A percentile compares a stretch with the other conserved stretches of the same genome.
Conservation (phyloP, 1,139 yeast genomes). For the Candida tetrigidarum region DNA sequence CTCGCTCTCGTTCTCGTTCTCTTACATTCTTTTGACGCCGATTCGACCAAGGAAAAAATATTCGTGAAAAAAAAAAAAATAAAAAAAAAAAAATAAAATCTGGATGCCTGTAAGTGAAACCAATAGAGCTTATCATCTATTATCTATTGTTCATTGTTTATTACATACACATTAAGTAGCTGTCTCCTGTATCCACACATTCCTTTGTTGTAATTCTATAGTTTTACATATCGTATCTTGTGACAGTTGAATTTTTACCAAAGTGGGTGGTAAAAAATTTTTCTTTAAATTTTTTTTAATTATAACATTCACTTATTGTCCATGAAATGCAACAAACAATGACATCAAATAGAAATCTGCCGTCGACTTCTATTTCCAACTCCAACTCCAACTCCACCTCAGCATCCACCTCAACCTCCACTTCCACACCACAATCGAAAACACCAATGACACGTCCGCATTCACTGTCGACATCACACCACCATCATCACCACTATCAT, state of each 20-base stretch:
- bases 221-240: too few relatives aligned
- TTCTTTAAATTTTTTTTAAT: not conserved
- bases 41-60: not conserved
- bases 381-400: too few relatives aligned
- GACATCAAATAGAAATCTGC: slow-evolving; percentile 6
- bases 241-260: too few relatives aligned
- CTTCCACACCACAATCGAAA: slow-evolving; percentile 3
- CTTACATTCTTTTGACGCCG: not conserved
- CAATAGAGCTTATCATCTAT: too few relatives aligned
- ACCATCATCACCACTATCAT: slow-evolving; percentile 10
- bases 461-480: slow-evolving; percentile 6
- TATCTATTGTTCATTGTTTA: not conserved
- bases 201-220: too few relatives aligned
- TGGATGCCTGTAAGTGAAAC: not conserved
- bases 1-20: not conserved
- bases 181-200: too few relatives aligned
- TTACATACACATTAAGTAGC: not conserved
- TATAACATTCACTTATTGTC: not conserved
- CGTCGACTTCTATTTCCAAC: too few relatives aligned
- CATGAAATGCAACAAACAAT: slow-evolving; percentile 10
- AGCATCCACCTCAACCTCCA: slow-evolving; percentile 2
- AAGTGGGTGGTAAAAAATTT: too few relatives aligned
- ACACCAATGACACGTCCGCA: not conserved
- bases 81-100: not conserved
- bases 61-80: not conserved